Evolutionary conservation across 2,329 filamentous ascomycete species (phyloP), one percentile per base, ranked within the genome.

Genomic region (Mycogone perniciosa): DNA sequence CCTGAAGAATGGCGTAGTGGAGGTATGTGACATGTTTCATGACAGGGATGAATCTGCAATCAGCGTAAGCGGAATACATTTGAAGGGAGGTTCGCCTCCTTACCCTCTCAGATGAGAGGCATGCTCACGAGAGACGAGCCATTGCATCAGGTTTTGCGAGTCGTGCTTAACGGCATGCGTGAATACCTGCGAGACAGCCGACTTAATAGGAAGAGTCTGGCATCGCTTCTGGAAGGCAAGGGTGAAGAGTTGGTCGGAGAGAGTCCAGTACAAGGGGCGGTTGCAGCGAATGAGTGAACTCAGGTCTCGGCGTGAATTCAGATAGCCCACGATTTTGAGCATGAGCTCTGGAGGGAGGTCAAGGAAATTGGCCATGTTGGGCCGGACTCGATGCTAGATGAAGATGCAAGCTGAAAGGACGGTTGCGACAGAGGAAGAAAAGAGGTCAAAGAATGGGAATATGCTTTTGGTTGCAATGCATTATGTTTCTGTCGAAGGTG

Each of bases 1-100:
- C 52, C 29, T 42, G 39, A 7, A 54, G 46, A 7, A 52, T 41
- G 3, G 52, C 50, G 11, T 47, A 49, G 2, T 48, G 49, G 1
- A 54, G 42, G 43, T 31, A 46, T 1, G 45, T 49, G 13, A 54
- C 26, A 2, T 27, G 13, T 6, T 50, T 8, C 26, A 40, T 42
- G n/a, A 34, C 11, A 5, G 27, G 35, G 29, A 43, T 50, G 11
- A 7, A 8, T 35, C 48, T 53, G 9, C 20, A 9, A 9, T 51
- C n/a, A 43, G n/a, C 20, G 7, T 8, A 9, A 26, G 33, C n/a
- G 3, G 6, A 31, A 33, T 10, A 10, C 13, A 35, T 31, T 20
- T 20, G 20, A 20, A 20, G 20, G 6, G 10, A 3, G 9, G 13
- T 7, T 30, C 11, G 2, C 33, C n/a, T n/a, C 27, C 49, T 43